Percentiles rank a stretch among this genome's conserved stretches.
Evolutionary conservation across 1,139 yeast species (phyloP).

Genomic region (Suhomyces wounanorum): DNA sequence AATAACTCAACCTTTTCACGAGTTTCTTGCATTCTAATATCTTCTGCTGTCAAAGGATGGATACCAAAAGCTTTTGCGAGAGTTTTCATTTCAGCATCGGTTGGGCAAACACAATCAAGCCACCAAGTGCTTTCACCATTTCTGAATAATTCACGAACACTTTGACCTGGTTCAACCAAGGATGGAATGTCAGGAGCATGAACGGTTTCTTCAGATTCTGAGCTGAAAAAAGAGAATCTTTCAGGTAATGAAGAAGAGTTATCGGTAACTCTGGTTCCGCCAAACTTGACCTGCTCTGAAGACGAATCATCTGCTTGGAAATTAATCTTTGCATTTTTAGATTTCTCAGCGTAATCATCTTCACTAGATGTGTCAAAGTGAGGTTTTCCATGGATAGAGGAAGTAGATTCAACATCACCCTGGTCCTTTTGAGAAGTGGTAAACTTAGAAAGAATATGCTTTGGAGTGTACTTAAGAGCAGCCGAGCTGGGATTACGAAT

Average conservation of each 20-base stretch:
- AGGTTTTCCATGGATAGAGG: constrained; percentile 14
- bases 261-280: constrained; percentile 34
- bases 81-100: constrained; percentile 67
- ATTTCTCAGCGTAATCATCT: constrained; percentile 22
- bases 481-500: constrained; percentile 34
- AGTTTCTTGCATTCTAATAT: constrained; percentile 81
- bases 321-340: constrained; percentile 2
- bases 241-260: constrained; percentile 39
- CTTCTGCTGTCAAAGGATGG: constrained; percentile 84
- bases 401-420: constrained; percentile 10
- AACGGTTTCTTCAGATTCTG: constrained; percentile 81
- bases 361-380: constrained; percentile 32
- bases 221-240: constrained; percentile 79
- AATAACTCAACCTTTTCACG: constrained; percentile 84
- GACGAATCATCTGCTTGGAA: constrained; percentile 8
- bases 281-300: constrained; percentile 36
- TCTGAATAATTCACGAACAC: constrained; percentile 65
- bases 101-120: constrained; percentile 72
- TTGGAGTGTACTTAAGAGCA: constrained; percentile 65
- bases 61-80: constrained; percentile 73
- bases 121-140: constrained; percentile 71
- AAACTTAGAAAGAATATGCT: constrained; percentile 25
- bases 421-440: constrained; percentile 6
- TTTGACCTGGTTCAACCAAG: constrained; percentile 62
- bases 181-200: constrained; percentile 88